Conservation (phyloP, 1,284 basidiomycete species). For the Trichosporon sp. region DNA sequence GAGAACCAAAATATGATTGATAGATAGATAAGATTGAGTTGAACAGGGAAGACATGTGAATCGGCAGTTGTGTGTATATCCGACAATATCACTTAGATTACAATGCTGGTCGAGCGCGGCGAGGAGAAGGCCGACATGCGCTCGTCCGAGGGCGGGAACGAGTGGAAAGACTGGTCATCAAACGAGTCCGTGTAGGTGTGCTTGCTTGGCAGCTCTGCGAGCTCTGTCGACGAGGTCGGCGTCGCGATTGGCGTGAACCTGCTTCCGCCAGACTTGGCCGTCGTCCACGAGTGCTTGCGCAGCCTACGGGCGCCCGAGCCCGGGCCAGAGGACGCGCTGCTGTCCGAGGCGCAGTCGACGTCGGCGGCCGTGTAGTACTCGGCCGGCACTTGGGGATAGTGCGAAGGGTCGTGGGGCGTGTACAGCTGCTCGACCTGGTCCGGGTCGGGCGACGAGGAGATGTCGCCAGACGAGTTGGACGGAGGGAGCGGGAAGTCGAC, state of each 20-base stretch:
- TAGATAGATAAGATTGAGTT: not conserved
- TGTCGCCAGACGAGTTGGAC: conserved; percentile 16
- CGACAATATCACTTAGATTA: not conserved
- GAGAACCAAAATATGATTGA: not conserved
- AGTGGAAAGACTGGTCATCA: not conserved
- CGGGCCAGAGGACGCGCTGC: not conserved
- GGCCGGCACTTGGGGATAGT: conserved; percentile 5
- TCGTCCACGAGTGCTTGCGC: conserved; percentile 18
- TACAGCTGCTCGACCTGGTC: conserved; percentile 22
- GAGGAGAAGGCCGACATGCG: not conserved
- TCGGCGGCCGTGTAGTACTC: conserved; percentile 6
- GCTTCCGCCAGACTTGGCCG: conserved; percentile 9
- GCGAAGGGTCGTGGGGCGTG: conserved; percentile 11
- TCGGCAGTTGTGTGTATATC: too few species aligned
- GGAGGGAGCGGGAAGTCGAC: conserved; percentile 23
- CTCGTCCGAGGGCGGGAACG: not conserved
- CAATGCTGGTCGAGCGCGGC: not conserved
- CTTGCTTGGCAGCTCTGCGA: too few species aligned
- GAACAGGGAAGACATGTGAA: too few species aligned
- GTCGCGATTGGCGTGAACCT: conserved; percentile 15
- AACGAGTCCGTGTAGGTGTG: not conserved
- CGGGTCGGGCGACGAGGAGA: conserved; percentile 15
- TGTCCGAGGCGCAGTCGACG: conserved; percentile 6
- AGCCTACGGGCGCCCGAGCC: not conserved
- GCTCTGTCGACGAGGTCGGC: conserved; percentile 8